Evolutionary conservation across 78 protist species (phyloP), one percentile per base, ranked within the genome.

Genomic region (Creolimax fragrantissima): DNA sequence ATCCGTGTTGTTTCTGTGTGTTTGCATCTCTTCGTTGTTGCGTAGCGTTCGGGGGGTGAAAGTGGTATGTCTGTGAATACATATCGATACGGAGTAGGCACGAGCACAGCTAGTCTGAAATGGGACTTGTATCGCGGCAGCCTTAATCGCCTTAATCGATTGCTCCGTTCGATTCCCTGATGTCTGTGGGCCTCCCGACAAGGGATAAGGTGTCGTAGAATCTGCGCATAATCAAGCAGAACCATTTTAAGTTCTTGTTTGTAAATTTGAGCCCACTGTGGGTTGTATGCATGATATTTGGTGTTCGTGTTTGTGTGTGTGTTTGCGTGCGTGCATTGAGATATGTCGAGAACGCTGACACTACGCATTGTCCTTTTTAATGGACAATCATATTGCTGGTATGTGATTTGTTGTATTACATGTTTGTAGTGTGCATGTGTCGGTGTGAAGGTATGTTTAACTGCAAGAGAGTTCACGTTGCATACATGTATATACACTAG

Each of bases 251-350:
- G n/a, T n/a, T n/a, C n/a, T n/a, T n/a, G n/a, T n/a, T n/a, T 17
- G 74, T 11, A 17, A 32, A 17, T 11, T 11, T 17, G 74, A 17
- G 74, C 17, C 39, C 39, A 17, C 74, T 11, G 11, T 11, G 39
- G 74, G 74, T 11, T 58, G 74, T 58, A 17, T 58, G 74, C 17
- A 17, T 58, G 74, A 32, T 11, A 32, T 11, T 58, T 4, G 3
- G 85, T 3, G 85, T 81, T 3, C 3, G 85, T 81, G 85, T 81
- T 37, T 81, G 85, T 81, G 85, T 81, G 85, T 81, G 85, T 81
- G 85, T 81, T 37, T 81, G 85, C 37, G 85, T 81, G 85, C 37
- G 85, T 81, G 85, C 37, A 41, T 81, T 37, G 35, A 41, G 35
- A 41, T 81, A 41, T 81, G 85, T 81, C n/a, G n/a, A 41, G 11